phyloP scores from a whole-genome alignment of 2,329 filamentous ascomycete genomes.

The Rachicladosporium sp. region DNA sequence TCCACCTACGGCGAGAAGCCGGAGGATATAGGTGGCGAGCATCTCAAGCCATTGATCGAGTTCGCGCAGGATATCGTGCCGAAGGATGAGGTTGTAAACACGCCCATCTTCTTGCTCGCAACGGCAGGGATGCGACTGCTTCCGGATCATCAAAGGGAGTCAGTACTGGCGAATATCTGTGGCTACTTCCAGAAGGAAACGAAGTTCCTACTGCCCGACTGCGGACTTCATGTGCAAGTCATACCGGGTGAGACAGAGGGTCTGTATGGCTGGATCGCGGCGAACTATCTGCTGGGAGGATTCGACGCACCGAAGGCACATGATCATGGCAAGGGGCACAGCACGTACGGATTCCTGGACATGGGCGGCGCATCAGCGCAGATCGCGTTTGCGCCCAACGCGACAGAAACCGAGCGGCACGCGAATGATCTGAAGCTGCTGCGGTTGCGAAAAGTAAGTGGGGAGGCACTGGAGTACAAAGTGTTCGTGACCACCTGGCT shows the following conservation, averaged over 20 bases:
- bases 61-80: constrained; percentile 75
- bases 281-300: constrained; percentile 86
- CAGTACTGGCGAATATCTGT: constrained; percentile 68
- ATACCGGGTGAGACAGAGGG: constrained; percentile 94
- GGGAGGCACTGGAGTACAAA: constrained; percentile 63
- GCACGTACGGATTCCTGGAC: constrained; percentile 93
- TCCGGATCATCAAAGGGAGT: constrained; percentile 56
- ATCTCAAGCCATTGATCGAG: constrained; percentile 66
- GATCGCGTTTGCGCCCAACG: constrained; percentile 92
- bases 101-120: constrained; percentile 87
- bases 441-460: constrained; percentile 72
- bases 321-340: constrained; percentile 72
- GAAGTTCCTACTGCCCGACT: constrained; percentile 78
- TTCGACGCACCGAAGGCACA: constrained; percentile 69
- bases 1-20: constrained; percentile 77
- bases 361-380: constrained; percentile 98
- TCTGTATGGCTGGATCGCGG: constrained; percentile 92
- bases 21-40: constrained; percentile 63
- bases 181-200: constrained; percentile 66
- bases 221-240: constrained; percentile 77
- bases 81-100: constrained; percentile 61
- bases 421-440: constrained; percentile 78
- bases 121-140: constrained; percentile 91
- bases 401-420: constrained; percentile 80
- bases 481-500: constrained; percentile 97